phyloP scores from a whole-genome alignment of 176 grass and related monocot genomes.

The bread wheat (Triticum aestivum) region IWGSC_CS_RefSeq_v2.1 NC_057794.1:50376341-50376840 shows the following conservation, averaged over 20 bases:
- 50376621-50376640: conserved; percentile 48
- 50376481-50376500: too few species aligned
- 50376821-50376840: conserved; percentile 24
- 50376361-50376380: too few species aligned
- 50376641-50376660: conserved; percentile 30
- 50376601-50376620: conserved; percentile 41
- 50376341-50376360: too few species aligned
- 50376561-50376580: too few species aligned
- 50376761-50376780: conserved; percentile 45
- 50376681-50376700: conserved; percentile 51
- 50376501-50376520: too few species aligned
- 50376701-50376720: conserved; percentile 40
- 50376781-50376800: conserved; percentile 40
- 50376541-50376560: conserved; percentile 21
- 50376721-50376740: conserved; percentile 43
- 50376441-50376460: too few species aligned
- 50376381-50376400: too few species aligned
- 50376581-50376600: conserved; percentile 32
- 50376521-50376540: too few species aligned
- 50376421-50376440: too few species aligned
- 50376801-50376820: conserved; percentile 42
- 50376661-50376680: background rate
- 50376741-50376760: background rate
- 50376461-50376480: too few species aligned
- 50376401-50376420: too few species aligned